These are phyloP conservation scores for Raffaelea deltoideospora DNA, from an alignment of 2,329 filamentous ascomycete genomes.

Conservation along the genomic window DNA sequence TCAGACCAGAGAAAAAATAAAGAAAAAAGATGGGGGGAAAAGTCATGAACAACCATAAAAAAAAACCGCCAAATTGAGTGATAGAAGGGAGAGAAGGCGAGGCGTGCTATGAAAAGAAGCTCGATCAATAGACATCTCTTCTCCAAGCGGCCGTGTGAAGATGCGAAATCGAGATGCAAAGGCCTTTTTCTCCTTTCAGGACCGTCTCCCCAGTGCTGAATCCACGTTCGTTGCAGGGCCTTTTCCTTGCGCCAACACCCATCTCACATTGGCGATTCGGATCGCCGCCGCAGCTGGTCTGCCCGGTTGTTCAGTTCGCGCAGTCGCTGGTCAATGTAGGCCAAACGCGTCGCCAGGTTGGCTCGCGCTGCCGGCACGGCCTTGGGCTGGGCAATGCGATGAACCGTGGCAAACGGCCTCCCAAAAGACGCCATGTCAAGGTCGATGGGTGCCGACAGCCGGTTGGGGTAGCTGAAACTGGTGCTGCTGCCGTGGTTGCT, in stretches of 20 bases:
- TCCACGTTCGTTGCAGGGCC: too few relatives aligned
- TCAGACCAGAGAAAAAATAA: constrained; percentile 4
- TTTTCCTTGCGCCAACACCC: too few relatives aligned
- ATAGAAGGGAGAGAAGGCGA: too few relatives aligned
- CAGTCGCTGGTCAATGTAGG: constrained; percentile 43
- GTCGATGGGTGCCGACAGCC: constrained; percentile 30
- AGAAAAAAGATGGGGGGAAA: constrained; percentile 5
- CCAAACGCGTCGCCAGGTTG: constrained; percentile 34
- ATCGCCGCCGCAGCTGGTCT: constrained; percentile 1
- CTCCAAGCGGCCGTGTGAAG: too few relatives aligned
- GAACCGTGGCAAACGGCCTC: constrained; percentile 42
- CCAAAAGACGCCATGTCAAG: constrained; percentile 29
- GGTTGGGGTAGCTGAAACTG: constrained; percentile 47
- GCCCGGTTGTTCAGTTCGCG: constrained; percentile 35
- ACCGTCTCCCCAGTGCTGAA: too few relatives aligned
- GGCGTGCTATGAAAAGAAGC: too few relatives aligned
- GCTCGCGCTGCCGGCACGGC: constrained; percentile 20
- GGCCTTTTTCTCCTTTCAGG: too few relatives aligned
- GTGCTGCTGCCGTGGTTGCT: constrained; percentile 14
- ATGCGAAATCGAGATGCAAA: too few relatives aligned
- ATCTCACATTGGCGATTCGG: background rate
- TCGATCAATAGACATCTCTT: too few relatives aligned
- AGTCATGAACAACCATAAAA: background rate
- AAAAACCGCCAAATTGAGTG: constrained; percentile 1
- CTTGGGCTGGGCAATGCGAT: constrained; percentile 17